phyloP scores from a whole-genome alignment of 345 rosid species.

The Arabidopsis suecica region DNA sequence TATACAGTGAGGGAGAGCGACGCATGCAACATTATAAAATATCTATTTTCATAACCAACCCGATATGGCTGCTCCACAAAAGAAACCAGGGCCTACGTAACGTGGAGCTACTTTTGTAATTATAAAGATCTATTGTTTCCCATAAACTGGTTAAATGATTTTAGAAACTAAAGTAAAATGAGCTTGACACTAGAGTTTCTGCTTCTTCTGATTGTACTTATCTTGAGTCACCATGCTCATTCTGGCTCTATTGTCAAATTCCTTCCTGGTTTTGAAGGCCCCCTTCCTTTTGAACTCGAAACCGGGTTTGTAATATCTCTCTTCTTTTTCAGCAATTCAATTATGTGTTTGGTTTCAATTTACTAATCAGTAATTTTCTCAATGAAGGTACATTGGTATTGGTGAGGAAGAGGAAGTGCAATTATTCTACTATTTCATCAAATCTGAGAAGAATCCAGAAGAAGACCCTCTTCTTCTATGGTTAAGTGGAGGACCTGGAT shows the following conservation, averaged over 20 bases:
- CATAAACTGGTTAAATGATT: too few species aligned
- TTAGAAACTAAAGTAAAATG: neutral
- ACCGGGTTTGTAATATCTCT: slow-evolving; percentile 48
- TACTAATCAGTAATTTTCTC: neutral
- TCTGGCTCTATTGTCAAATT: slow-evolving; percentile 38
- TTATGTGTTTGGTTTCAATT: neutral
- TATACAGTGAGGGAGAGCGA: too few species aligned
- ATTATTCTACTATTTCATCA: slow-evolving; percentile 42
- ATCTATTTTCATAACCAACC: neutral
- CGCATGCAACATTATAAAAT: too few species aligned
- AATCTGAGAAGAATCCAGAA: slow-evolving; percentile 44
- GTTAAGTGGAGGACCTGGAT: slow-evolving; percentile 51
- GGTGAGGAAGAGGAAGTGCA: slow-evolving; percentile 38
- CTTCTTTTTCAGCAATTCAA: neutral
- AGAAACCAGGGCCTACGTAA: neutral
- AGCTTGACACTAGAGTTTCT: neutral
- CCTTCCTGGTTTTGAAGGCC: slow-evolving; percentile 52
- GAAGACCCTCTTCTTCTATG: slow-evolving; percentile 48
- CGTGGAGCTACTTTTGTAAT: neutral
- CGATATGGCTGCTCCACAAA: neutral
- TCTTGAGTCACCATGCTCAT: slow-evolving; percentile 21
- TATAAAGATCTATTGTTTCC: too few species aligned
- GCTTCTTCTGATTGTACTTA: neutral
- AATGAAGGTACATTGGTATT: slow-evolving; percentile 38
- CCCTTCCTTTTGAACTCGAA: slow-evolving; percentile 60